Base-by-base conservation (phyloP, 495 filamentous ascomycete genomes). In the Aspergillus wentii region DNA sequence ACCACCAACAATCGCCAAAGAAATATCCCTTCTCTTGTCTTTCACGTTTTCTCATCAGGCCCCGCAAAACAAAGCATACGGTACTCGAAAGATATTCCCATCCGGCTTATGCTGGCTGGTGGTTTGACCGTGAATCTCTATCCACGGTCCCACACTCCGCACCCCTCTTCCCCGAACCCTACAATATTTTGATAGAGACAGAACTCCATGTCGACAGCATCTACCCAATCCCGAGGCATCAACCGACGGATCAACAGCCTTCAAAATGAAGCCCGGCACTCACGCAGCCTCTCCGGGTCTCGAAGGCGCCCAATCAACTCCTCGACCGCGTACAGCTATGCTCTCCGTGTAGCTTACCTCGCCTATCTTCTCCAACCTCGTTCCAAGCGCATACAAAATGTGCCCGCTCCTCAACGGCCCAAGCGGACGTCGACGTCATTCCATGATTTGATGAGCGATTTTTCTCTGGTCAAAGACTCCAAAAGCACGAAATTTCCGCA, bases 301-400 rank as follows among this genome's bases (percentile, higher is more conserved):
- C 62, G 64, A 14, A 69, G 71, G 40, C 69, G 68, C 18, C 59
- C 64, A 18, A 59, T 82, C 33, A 73, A 61, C 46, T 61, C 71
- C 43, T 71, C 87, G 46, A 86, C 95, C 64, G 89, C 86, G 59
- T 94, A 89, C 67, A 83, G 78, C 26, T 94, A 83, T 57, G 88
- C 89, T 45, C 80, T 99, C 35, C 85, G 94, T 35, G 81, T 87
- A 49, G 89, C 94, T 48, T 96, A 88, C 62, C 83, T 99, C 20
- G 69, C 86, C 66, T 90, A 99, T 61, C 82, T 97, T 18, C 80
- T 99, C 34, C 85, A 94, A 51, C 92, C 94, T 44, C 83, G 88
- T 48, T 75, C 84, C 46, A 88, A 88, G 59, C 78, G 88, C 52
- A 81, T 85, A 48, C 86, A 94, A 66, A 90, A 85, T 76, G 78